Evolutionary conservation across 768 basidiomycete species (phyloP).

Genomic region (Calocera viscosa): DNA sequence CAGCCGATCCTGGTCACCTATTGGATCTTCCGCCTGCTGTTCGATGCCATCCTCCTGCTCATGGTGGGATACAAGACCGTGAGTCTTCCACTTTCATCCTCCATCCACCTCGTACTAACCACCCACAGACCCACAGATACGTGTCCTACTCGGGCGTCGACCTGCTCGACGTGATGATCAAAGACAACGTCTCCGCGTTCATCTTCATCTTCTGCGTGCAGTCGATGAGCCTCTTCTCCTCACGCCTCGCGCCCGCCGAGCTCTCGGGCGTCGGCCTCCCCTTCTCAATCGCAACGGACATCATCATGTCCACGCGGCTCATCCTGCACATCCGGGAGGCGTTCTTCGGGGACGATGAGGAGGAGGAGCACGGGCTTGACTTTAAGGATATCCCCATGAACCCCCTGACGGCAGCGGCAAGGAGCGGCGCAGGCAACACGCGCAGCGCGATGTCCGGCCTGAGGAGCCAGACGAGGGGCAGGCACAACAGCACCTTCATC

Average conservation of each 20-base stretch:
- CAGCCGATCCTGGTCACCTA: constrained; percentile 4
- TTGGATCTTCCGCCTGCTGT: constrained; percentile 4
- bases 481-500: constrained; percentile 3
- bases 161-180: constrained; percentile 8
- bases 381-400: constrained; percentile 8
- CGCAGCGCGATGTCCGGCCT: background rate
- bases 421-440: background rate
- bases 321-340: constrained; percentile 1
- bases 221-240: constrained; percentile 1
- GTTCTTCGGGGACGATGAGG: background rate
- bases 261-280: constrained; percentile 6
- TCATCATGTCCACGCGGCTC: background rate
- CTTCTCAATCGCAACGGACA: constrained; percentile 4
- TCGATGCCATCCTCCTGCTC: constrained; percentile 2
- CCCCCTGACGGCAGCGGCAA: background rate
- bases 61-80: constrained; percentile 5
- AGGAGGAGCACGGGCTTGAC: background rate
- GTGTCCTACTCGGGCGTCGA: constrained; percentile 4
- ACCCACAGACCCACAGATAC: background rate
- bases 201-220: constrained; percentile 5
- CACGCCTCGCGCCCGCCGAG: constrained; percentile 2
- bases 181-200: constrained; percentile 8
- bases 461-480: background rate
- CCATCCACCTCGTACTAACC: background rate
- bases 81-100: background rate